Conservation (phyloP, 441 rosid species). For the Theobroma grandiflorum region DNA sequence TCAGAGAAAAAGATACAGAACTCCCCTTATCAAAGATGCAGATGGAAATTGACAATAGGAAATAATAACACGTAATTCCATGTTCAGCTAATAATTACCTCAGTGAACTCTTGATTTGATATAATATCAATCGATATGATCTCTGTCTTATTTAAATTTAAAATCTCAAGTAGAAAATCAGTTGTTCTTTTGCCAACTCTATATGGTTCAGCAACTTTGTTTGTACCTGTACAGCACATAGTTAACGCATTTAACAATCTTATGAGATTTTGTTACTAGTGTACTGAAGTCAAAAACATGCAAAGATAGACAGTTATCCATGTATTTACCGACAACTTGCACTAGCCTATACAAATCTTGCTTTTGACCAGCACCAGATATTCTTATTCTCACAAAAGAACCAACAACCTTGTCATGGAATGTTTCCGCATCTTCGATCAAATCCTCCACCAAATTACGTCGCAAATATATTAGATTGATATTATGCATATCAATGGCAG, state of each 20-base stretch:
- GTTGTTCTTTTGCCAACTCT: conserved; percentile 84
- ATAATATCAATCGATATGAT: conserved; percentile 79
- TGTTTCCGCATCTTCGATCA: conserved; percentile 68
- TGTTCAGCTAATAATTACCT: conserved; percentile 53
- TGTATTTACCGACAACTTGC: conserved; percentile 78
- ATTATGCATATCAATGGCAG: conserved; percentile 86
- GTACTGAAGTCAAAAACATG: conserved; percentile 14
- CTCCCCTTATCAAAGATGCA: neutral
- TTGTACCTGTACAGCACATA: conserved; percentile 64
- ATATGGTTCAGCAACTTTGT: conserved; percentile 77
- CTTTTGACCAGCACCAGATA: conserved; percentile 85
- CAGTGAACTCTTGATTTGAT: conserved; percentile 95
- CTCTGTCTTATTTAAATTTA: conserved; percentile 89
- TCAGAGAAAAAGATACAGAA: neutral
- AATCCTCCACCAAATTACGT: conserved; percentile 84
- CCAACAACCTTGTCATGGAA: conserved; percentile 85
- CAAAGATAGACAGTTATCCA: conserved; percentile 24
- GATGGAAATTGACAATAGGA: conserved; percentile 7
- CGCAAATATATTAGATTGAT: conserved; percentile 83
- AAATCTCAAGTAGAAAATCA: conserved; percentile 72
- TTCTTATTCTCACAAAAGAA: conserved; percentile 86
- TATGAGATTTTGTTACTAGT: conserved; percentile 19
- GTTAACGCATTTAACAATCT: conserved; percentile 28
- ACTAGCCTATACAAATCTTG: conserved; percentile 95
- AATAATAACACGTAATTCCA: conserved; percentile 14